Conservation (phyloP, 768 basidiomycete species). For the Termitomyces sp. region DNA sequence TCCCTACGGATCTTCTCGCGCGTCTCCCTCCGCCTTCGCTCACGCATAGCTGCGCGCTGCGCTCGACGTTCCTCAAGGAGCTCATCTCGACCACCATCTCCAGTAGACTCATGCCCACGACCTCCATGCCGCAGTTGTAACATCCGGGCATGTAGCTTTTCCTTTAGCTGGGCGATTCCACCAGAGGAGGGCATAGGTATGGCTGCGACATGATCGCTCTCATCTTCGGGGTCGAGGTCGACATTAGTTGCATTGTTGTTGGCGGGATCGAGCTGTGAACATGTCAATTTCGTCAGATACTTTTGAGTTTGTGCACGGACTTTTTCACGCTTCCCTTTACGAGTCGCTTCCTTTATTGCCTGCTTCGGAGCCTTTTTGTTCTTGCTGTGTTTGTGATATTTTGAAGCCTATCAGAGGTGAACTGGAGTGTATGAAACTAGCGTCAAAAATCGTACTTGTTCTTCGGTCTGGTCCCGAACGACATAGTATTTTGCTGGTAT, state of each 20-base stretch:
- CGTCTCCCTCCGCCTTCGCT: conserved; percentile 80
- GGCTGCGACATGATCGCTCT: conserved; percentile 30
- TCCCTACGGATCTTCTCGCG: conserved; percentile 74
- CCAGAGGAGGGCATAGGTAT: conserved; percentile 63
- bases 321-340: conserved; percentile 86
- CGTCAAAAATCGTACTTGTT: conserved; percentile 44
- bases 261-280: conserved; percentile 79
- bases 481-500: conserved; percentile 92
- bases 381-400: conserved; percentile 86
- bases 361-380: conserved; percentile 81
- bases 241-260: conserved; percentile 49
- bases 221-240: conserved; percentile 33
- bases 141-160: conserved; percentile 75
- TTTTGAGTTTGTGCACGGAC: conserved; percentile 30
- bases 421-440: neutral
- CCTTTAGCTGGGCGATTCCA: conserved; percentile 59
- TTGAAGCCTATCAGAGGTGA: conserved; percentile 35
- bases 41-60: conserved; percentile 78
- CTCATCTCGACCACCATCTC: conserved; percentile 62
- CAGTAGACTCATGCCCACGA: conserved; percentile 15
- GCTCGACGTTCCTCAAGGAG: conserved; percentile 74
- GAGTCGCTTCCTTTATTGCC: conserved; percentile 81
- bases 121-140: conserved; percentile 53
- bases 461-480: conserved; percentile 57
- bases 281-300: neutral